Conservation (phyloP, 306 rosid genomes). For the Corylus avellana region DNA sequence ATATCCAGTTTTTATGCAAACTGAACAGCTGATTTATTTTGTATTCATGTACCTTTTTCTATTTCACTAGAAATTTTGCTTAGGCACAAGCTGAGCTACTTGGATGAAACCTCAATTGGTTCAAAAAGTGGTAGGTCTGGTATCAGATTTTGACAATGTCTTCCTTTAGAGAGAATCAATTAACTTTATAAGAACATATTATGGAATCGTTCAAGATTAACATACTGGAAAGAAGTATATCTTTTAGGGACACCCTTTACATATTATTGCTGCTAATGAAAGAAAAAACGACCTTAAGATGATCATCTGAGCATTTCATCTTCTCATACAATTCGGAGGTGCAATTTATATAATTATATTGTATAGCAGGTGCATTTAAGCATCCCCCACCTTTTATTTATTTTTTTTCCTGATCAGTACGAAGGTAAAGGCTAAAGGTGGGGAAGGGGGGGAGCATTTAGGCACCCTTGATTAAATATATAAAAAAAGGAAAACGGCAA, state of each 20-base stretch:
- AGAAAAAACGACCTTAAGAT: background rate
- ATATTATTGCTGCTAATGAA: background rate
- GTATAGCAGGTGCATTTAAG: too few species aligned
- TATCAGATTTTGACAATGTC: background rate
- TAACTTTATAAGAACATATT: background rate
- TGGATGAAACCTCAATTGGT: background rate
- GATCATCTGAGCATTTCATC: background rate
- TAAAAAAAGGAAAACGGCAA: constrained; percentile 24
- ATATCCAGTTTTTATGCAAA: background rate
- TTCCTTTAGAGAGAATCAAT: background rate
- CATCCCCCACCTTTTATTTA: too few species aligned
- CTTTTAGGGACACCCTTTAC: too few species aligned
- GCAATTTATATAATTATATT: too few species aligned
- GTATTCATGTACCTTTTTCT: background rate
- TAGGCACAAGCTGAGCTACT: background rate
- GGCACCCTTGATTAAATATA: constrained; percentile 26
- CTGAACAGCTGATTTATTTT: background rate
- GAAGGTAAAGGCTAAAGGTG: too few species aligned
- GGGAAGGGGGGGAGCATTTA: constrained; percentile 7
- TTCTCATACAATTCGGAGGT: too few species aligned
- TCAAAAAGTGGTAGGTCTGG: background rate
- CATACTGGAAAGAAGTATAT: background rate
- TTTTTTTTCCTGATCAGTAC: too few species aligned
- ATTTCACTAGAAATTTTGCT: background rate
- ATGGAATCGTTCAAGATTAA: background rate